Percentiles rank a stretch among this genome's conserved stretches.
Evolutionary conservation across 495 filamentous ascomycete genomes (phyloP).

Genomic region (Annulohypoxylon nitens): DNA sequence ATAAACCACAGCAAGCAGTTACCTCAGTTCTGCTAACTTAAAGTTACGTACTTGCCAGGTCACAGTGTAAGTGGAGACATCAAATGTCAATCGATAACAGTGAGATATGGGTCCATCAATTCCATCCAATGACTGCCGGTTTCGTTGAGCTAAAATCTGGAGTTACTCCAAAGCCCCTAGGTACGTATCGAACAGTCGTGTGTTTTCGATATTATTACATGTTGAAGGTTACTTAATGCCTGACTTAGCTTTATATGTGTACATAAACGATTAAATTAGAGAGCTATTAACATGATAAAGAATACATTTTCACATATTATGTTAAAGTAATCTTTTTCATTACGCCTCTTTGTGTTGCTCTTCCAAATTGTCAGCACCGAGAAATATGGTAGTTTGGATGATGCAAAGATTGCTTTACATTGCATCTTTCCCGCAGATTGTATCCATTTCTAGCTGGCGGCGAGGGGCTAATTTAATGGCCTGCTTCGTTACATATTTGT

Average conservation of each 20-base stretch:
- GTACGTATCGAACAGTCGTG: slow-evolving; percentile 8
- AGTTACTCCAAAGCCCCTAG: slow-evolving; percentile 18
- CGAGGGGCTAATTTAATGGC: slow-evolving; percentile 18
- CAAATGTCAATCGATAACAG: slow-evolving; percentile 30
- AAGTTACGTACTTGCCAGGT: no score
- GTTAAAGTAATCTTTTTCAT: no score
- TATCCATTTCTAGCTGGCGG: slow-evolving; percentile 20
- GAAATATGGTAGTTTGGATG: slow-evolving; percentile 11
- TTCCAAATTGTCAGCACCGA: neutral
- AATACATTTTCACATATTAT: no score
- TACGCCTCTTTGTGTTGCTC: neutral
- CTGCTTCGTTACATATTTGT: slow-evolving; percentile 16
- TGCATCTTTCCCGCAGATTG: slow-evolving; percentile 32
- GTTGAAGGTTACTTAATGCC: neutral
- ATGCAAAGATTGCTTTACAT: slow-evolving; percentile 38
- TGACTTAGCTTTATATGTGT: neutral
- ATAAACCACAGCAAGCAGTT: slow-evolving; percentile 4
- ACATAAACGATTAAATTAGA: no score
- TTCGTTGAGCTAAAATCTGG: slow-evolving; percentile 13
- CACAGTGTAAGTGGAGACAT: neutral
- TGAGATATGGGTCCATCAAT: neutral
- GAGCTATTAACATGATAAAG: no score
- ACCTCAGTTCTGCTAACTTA: neutral
- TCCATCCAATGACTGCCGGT: slow-evolving; percentile 20
- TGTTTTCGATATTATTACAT: neutral